Percentiles rank a stretch among this genome's conserved stretches.
These are phyloP conservation scores for Cryphonectria parasitica DNA, from an alignment of 2,329 filamentous ascomycete species.

Conservation along the genomic window DNA sequence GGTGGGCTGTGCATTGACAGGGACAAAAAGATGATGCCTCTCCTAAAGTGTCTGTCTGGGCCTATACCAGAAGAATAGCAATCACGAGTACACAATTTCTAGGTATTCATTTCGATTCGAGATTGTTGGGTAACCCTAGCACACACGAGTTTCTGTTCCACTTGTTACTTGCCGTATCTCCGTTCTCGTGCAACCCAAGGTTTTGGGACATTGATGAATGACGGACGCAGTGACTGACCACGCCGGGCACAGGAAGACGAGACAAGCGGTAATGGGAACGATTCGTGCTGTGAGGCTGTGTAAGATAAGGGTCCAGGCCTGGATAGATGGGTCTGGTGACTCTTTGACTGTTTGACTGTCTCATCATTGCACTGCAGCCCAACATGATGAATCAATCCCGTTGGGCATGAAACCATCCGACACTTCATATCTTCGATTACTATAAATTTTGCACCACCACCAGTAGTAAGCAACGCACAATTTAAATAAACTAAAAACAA, in stretches of 20 bases:
- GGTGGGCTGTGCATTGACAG: slow-evolving; percentile 10
- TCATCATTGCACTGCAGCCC: background rate
- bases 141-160: background rate
- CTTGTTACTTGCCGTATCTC: too few relatives aligned
- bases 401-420: background rate
- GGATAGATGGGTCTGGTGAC: background rate
- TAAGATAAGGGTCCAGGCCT: background rate
- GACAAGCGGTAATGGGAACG: too few relatives aligned
- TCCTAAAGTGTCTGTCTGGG: slow-evolving; percentile 12
- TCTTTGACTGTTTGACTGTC: background rate
- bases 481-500: too few relatives aligned
- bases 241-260: background rate
- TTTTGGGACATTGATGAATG: background rate
- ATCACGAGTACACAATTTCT: background rate
- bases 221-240: background rate
- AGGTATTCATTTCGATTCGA: background rate
- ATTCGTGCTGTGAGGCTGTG: background rate
- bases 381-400: background rate
- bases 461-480: background rate
- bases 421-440: background rate
- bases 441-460: background rate
- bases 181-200: too few relatives aligned
- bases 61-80: background rate
- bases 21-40: slow-evolving; percentile 11
- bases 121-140: background rate